These are phyloP conservation scores for Pythium phragmiticola DNA, from an alignment of 352 stramenopile species.

Conservation along the genomic window DNA sequence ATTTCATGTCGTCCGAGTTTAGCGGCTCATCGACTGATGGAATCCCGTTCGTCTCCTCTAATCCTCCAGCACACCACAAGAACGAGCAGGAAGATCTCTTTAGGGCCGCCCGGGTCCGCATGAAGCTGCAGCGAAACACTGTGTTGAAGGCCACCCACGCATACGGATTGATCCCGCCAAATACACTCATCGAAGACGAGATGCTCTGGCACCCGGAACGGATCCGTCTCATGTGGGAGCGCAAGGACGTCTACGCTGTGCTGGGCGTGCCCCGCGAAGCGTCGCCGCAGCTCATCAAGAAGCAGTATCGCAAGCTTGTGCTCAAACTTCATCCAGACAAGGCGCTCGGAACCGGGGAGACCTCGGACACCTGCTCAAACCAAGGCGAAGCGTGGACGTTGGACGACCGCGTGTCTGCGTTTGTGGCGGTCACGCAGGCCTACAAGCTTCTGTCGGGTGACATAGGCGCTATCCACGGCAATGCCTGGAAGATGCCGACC, in stretches of 20 bases:
- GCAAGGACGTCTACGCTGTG: conserved; percentile 74
- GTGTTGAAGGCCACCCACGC: conserved; percentile 33
- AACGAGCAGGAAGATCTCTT: conserved; percentile 81
- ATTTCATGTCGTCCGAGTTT: conserved; percentile 24
- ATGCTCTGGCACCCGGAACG: conserved; percentile 76
- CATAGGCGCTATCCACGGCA: conserved; percentile 39
- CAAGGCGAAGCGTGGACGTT: conserved; percentile 22
- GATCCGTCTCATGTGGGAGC: conserved; percentile 80
- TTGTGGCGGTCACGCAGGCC: conserved; percentile 73
- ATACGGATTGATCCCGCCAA: conserved; percentile 30
- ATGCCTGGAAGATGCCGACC: conserved; percentile 27
- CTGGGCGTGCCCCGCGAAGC: conserved; percentile 65
- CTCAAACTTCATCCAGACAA: conserved; percentile 86
- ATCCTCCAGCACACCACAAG: conserved; percentile 33
- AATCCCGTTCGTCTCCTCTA: conserved; percentile 8
- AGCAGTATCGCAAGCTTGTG: conserved; percentile 82
- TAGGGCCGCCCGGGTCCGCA: conserved; percentile 65
- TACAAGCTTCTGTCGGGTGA: conserved; percentile 74
- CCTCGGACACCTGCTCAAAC: not conserved
- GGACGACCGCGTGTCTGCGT: conserved; percentile 69
- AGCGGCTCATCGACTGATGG: conserved; percentile 26
- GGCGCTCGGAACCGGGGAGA: conserved; percentile 26
- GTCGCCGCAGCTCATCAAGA: conserved; percentile 70
- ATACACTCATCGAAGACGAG: conserved; percentile 53
- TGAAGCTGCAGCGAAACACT: conserved; percentile 70